Evolutionary conservation across 805 yeast species (phyloP), one percentile per base, ranked within the genome.

Genomic region (Zygotorulaspora chibaensis): DNA sequence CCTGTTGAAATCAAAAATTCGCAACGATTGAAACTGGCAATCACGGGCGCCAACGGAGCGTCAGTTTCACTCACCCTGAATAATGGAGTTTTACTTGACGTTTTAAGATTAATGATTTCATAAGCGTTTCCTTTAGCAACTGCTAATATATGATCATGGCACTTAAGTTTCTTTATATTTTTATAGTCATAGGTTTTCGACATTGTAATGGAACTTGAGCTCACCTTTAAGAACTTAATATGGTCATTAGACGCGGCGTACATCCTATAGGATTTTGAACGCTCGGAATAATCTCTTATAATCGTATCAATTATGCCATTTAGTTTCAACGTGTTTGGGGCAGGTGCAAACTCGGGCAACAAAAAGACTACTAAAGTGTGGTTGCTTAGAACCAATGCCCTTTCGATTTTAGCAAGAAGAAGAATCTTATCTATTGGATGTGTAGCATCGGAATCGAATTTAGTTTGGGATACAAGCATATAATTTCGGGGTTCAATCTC

Each of bases 271-370:
- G 47, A 35, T 7, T 46, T 50, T 8, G 57, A 47, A n/a, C 34
- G 47, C 16, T 37, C 38, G 3, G 57, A 54, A 39, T 51, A 54
- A 20, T 44, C 39, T 35, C 53, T 34, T 11, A 56, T 23, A 10
- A 50, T 30, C 8, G 62, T 34, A 42, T 62, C 64, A 28, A 46
- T 47, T 1, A 63, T 50, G 13, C 50, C 50, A 10, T 26, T 17
- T 1, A 62, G 20, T 12, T 42, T 50, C 15, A 27, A 28, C 8
- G 53, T 46, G 43, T 62, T 61, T 2, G 67, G 67, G 11, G 51
- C 60, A 2, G 66, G 68, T 8, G 67, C 68, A 52, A 63, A 62
- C 40, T 65, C 69, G 5, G 69, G 69, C 36, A 65, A 43, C 11
- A 63, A 43, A 44, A 59, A 65, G 25, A 57, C 40, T 7, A 57